phyloP scores from a whole-genome alignment of 192 early-diverging fungal genomes.

The Coemansia asiatica region DNA sequence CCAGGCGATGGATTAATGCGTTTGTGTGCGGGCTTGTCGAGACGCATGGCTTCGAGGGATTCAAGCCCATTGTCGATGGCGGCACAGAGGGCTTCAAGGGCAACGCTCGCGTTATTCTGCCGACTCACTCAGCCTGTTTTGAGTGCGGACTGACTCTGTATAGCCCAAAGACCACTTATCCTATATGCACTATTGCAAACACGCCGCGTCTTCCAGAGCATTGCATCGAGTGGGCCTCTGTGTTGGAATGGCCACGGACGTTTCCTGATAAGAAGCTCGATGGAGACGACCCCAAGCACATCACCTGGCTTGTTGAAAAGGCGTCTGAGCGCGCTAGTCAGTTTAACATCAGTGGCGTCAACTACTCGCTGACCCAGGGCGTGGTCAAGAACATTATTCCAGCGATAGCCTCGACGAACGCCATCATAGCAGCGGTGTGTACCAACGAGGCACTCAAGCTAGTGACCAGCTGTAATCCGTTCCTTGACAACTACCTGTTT shows the following conservation, averaged over 20 bases:
- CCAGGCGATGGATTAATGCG: slow-evolving; percentile 97
- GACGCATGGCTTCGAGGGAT: slow-evolving; percentile 65
- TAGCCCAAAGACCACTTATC: slow-evolving; percentile 83
- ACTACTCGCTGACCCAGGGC: slow-evolving; percentile 87
- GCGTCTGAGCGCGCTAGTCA: slow-evolving; percentile 70
- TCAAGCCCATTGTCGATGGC: slow-evolving; percentile 92
- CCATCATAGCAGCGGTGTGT: slow-evolving; percentile 83
- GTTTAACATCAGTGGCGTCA: slow-evolving; percentile 86
- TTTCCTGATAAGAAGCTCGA: slow-evolving; percentile 78
- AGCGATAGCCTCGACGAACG: slow-evolving; percentile 89
- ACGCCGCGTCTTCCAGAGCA: slow-evolving; percentile 97
- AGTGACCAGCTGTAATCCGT: slow-evolving; percentile 71
- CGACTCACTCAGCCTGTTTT: slow-evolving; percentile 84
- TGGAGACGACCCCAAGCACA: slow-evolving; percentile 75
- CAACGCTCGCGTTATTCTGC: slow-evolving; percentile 89
- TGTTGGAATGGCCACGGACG: slow-evolving; percentile 87
- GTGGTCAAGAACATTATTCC: slow-evolving; percentile 99
- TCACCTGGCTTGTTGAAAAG: slow-evolving; percentile 71
- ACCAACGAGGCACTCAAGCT: slow-evolving; percentile 95
- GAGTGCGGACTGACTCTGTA: slow-evolving; percentile 95
- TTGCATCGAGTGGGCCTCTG: slow-evolving; percentile 96
- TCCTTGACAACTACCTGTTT: slow-evolving; percentile 95
- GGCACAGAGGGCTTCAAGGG: slow-evolving; percentile 98
- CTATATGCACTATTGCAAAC: slow-evolving; percentile 98
- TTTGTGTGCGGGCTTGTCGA: slow-evolving; percentile 77